phyloP scores from a whole-genome alignment of 2,329 filamentous ascomycete genomes.

The Didymellaceae sp. region DNA sequence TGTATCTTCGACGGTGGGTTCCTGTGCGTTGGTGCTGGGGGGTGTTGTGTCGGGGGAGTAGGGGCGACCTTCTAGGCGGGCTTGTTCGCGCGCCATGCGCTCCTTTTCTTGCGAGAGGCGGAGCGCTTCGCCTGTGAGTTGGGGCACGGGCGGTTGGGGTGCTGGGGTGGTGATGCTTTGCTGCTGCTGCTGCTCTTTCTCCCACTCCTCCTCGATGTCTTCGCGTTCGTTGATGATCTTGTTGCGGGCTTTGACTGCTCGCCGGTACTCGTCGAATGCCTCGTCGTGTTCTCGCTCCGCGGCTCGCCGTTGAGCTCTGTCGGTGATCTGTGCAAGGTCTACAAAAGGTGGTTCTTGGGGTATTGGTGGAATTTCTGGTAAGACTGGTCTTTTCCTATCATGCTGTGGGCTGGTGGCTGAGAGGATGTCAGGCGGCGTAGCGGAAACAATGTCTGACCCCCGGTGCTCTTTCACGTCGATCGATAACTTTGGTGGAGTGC shows the following conservation, averaged over 20 bases:
- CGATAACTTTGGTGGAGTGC: conserved; percentile 49
- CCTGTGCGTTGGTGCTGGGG: background rate
- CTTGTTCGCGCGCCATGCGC: conserved; percentile 13
- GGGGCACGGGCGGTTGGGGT: conserved; percentile 11
- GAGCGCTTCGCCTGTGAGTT: conserved; percentile 24
- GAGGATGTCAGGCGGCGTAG: conserved; percentile 37
- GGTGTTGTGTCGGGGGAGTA: conserved; percentile 12
- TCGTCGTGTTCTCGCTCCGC: conserved; percentile 72
- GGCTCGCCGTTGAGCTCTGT: conserved; percentile 70
- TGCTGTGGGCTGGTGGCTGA: conserved; percentile 25
- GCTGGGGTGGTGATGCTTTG: background rate
- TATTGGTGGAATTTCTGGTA: conserved; percentile 58
- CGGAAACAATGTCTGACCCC: conserved; percentile 43
- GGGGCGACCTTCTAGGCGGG: conserved; percentile 26
- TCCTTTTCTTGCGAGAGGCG: conserved; percentile 34
- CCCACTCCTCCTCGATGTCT: conserved; percentile 60
- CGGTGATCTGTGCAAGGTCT: conserved; percentile 64
- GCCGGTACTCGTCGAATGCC: conserved; percentile 68
- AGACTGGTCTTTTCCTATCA: conserved; percentile 17
- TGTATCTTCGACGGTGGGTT: conserved; percentile 13
- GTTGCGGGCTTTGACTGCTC: conserved; percentile 70
- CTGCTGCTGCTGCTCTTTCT: conserved; percentile 45
- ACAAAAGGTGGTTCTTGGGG: conserved; percentile 64
- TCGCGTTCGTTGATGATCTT: conserved; percentile 68
- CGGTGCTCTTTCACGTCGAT: conserved; percentile 57